Percentiles rank a stretch among this genome's conserved stretches.
Conservation (phyloP, 1,284 basidiomycete species). For the Sphagnurus paluster region DNA sequence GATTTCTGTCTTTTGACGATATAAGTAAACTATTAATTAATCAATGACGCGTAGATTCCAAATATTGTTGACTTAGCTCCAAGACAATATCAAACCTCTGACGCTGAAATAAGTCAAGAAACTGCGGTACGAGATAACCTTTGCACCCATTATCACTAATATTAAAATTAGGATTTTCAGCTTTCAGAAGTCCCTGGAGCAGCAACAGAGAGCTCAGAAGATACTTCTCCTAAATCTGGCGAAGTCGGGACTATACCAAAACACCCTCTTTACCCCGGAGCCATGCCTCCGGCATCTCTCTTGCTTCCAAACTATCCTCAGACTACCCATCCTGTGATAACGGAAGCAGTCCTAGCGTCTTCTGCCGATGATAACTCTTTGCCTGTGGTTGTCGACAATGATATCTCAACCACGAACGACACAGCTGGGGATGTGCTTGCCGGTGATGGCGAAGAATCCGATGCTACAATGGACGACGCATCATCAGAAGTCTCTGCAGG, state of each 20-base stretch:
- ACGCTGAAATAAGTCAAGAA: too few relatives aligned
- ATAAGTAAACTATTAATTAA: too few relatives aligned
- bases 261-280: background rate
- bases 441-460: conserved; percentile 4
- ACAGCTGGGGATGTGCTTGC: background rate
- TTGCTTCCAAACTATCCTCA: conserved; percentile 3
- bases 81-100: too few relatives aligned
- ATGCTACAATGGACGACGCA: conserved; percentile 14
- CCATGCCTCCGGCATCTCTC: background rate
- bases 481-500: conserved; percentile 2
- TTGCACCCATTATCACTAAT: too few relatives aligned
- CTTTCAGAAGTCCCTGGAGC: too few relatives aligned
- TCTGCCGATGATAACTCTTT: background rate
- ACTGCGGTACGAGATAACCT: too few relatives aligned
- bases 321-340: background rate
- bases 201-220: too few relatives aligned
- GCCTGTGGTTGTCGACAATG: background rate
- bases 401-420: background rate
- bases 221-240: background rate
- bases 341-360: background rate
- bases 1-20: too few relatives aligned
- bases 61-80: too few relatives aligned
- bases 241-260: background rate
- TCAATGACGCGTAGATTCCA: too few relatives aligned
- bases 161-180: too few relatives aligned